phyloP scores from a whole-genome alignment of 257 asterid species.

The Ajuga chamaepitys region DNA sequence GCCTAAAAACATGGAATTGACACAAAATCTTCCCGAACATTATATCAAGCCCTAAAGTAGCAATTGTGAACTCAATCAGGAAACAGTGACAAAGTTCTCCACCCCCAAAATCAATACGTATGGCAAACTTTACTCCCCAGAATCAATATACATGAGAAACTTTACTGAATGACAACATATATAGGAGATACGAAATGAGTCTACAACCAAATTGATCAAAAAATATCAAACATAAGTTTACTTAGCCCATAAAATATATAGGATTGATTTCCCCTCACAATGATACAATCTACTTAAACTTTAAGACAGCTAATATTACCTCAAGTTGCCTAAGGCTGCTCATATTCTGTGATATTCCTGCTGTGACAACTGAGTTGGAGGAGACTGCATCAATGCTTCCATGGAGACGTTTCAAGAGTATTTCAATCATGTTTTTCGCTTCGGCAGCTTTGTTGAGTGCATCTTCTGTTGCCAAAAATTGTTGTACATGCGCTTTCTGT shows the following conservation, averaged over 20 bases:
- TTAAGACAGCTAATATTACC: constrained; percentile 37
- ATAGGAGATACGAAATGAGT: background rate
- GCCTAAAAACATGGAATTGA: background rate
- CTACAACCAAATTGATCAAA: background rate
- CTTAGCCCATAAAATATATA: background rate
- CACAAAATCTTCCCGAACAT: background rate
- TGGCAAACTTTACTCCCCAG: background rate
- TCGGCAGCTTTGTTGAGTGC: constrained; percentile 95
- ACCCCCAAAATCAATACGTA: no score
- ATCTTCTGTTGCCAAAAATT: constrained; percentile 97
- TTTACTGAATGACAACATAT: constrained; percentile 1
- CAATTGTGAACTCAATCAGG: background rate
- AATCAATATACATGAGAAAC: background rate
- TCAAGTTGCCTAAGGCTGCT: constrained; percentile 99
- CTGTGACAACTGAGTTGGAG: constrained; percentile 52
- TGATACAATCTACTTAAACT: background rate
- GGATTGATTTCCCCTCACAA: background rate
- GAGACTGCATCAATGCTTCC: constrained; percentile 78
- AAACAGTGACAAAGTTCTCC: background rate
- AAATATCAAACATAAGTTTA: constrained; percentile 1
- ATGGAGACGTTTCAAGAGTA: constrained; percentile 75
- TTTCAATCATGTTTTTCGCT: constrained; percentile 75
- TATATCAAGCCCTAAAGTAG: background rate
- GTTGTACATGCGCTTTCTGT: constrained; percentile 98
- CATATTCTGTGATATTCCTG: constrained; percentile 82